These are phyloP conservation scores for Plasmodium fragile DNA, from an alignment of 169 alveolate genomes.

Conservation along the genomic window DNA sequence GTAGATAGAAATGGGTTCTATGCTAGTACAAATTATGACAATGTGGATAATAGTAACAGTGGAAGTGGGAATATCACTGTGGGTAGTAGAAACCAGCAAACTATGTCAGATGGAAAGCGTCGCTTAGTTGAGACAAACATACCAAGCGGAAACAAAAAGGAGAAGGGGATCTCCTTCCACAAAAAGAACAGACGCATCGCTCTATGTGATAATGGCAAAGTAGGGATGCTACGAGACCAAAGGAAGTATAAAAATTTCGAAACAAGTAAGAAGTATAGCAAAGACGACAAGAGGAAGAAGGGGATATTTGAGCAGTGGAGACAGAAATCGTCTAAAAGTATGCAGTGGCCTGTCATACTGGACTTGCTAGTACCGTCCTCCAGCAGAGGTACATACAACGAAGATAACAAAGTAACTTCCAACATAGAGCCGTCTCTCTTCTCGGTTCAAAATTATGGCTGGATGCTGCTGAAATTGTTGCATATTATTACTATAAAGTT, in stretches of 20 bases:
- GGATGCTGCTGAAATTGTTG: constrained; percentile 78
- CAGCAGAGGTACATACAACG: constrained; percentile 58
- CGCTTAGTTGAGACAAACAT: neutral
- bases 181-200: constrained; percentile 18
- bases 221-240: neutral
- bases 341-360: constrained; percentile 80
- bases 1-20: neutral
- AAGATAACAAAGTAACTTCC: constrained; percentile 29
- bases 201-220: constrained; percentile 21
- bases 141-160: constrained; percentile 6
- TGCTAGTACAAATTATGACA: neutral
- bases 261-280: constrained; percentile 20
- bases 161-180: neutral
- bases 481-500: constrained; percentile 75
- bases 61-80: neutral
- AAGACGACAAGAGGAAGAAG: constrained; percentile 44
- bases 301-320: constrained; percentile 58
- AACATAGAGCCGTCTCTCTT: constrained; percentile 64
- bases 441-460: constrained; percentile 81
- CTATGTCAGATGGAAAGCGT: neutral
- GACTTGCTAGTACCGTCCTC: constrained; percentile 78
- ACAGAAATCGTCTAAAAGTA: constrained; percentile 51
- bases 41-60: neutral
- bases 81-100: neutral
- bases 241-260: constrained; percentile 27